Evolutionary conservation across 2,329 filamentous ascomycete species (phyloP).

Genomic region (Trichophyton rubrum): DNA sequence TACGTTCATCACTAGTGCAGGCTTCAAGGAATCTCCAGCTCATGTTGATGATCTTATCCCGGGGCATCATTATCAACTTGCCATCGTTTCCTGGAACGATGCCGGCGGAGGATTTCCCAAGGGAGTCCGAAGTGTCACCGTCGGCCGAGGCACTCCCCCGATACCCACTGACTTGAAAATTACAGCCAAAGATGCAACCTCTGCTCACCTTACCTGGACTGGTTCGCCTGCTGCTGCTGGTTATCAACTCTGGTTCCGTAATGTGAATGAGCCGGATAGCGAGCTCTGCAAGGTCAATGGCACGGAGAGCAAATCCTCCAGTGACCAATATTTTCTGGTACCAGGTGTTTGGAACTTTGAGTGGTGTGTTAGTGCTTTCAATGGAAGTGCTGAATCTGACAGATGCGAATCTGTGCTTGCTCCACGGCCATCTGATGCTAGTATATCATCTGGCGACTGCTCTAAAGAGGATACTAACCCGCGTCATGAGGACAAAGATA

Average conservation of each 20-base stretch:
- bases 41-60: neutral
- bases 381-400: neutral
- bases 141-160: neutral
- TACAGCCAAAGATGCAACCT: neutral
- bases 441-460: neutral
- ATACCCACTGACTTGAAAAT: neutral
- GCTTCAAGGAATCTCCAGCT: neutral
- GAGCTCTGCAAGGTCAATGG: neutral
- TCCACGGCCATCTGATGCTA: neutral
- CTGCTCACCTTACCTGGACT: neutral
- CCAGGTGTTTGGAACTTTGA: constrained; percentile 1
- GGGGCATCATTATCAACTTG: neutral
- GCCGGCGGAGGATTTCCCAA: constrained; percentile 1
- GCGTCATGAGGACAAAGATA: neutral
- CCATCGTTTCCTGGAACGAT: neutral
- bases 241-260: neutral
- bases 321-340: neutral
- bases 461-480: neutral
- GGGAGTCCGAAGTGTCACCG: neutral
- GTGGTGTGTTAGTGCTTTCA: constrained; percentile 1
- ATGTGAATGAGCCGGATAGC: neutral
- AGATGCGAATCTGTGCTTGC: neutral
- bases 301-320: neutral
- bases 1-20: neutral
- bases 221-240: neutral